phyloP scores from a whole-genome alignment of 78 protist species.

The Mantamonas sphyraenae region DNA sequence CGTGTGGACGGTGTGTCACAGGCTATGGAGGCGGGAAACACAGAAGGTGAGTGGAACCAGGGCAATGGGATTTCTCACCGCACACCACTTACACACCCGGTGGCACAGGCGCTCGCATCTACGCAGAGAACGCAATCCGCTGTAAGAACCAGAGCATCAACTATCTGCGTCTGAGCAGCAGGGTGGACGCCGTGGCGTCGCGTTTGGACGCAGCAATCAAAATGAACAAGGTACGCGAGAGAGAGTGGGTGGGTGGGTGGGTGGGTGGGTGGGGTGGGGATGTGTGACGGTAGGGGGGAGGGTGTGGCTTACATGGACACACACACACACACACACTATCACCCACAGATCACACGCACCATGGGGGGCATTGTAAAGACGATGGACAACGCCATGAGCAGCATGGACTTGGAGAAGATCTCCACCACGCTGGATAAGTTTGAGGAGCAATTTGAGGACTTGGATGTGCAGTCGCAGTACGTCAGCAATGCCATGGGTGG shows the following conservation, averaged over 20 bases:
- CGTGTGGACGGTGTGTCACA: too few relatives aligned
- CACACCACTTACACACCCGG: too few relatives aligned
- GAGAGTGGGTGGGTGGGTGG: too few relatives aligned
- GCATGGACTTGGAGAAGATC: constrained; percentile 81
- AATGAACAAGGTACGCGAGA: constrained; percentile 75
- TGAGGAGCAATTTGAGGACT: constrained; percentile 85
- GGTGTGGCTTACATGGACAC: too few relatives aligned
- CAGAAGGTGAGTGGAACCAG: too few relatives aligned
- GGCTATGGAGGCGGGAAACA: constrained; percentile 89
- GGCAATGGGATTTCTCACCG: too few relatives aligned
- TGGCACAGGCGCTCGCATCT: constrained; percentile 90
- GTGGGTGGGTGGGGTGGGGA: too few relatives aligned
- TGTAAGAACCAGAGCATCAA: constrained; percentile 80
- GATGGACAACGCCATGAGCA: constrained; percentile 73
- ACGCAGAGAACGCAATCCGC: constrained; percentile 92
- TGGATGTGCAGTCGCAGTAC: constrained; percentile 78
- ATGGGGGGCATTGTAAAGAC: constrained; percentile 73
- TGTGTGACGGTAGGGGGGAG: too few relatives aligned
- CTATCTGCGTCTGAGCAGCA: constrained; percentile 65
- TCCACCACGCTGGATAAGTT: constrained; percentile 85
- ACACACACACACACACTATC: too few relatives aligned
- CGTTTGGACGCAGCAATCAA: constrained; percentile 80
- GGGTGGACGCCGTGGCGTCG: constrained; percentile 94
- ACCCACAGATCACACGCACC: constrained; percentile 58
- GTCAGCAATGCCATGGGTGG: constrained; percentile 78